Evolutionary conservation across 345 rosid genomes (phyloP).

Genomic region (Citrus sp.): DNA sequence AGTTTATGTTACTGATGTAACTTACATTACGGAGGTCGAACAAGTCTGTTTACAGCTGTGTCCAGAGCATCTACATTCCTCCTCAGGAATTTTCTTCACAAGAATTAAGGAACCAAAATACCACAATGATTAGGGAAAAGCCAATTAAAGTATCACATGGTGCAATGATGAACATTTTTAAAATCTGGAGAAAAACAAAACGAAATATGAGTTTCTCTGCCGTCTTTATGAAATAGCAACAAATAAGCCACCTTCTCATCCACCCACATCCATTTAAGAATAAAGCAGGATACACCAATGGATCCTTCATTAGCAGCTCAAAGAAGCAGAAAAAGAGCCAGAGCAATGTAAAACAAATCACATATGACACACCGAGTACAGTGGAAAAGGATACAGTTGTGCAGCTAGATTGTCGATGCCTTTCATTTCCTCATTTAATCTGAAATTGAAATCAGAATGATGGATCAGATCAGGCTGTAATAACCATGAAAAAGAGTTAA

Average conservation of each 20-base stretch:
- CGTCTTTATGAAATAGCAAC: neutral
- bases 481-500: neutral
- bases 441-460: slow-evolving; percentile 25
- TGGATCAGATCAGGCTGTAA: neutral
- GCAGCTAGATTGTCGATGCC: slow-evolving; percentile 60
- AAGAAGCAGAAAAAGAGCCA: neutral
- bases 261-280: neutral
- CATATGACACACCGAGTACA: neutral
- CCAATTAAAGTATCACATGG: neutral
- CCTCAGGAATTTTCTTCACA: slow-evolving; percentile 65
- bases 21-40: slow-evolving; percentile 47
- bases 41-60: slow-evolving; percentile 67
- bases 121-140: neutral
- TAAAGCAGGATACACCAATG: neutral
- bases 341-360: neutral
- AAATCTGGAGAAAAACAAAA: neutral
- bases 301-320: neutral
- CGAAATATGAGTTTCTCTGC: neutral
- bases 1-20: neutral
- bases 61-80: slow-evolving; percentile 83
- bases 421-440: slow-evolving; percentile 92
- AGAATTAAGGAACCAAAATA: slow-evolving; percentile 38
- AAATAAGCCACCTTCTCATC: no score
- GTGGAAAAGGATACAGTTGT: slow-evolving; percentile 75
- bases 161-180: neutral